Evolutionary conservation across 2,329 filamentous ascomycete genomes (phyloP).

Genomic region (Tolypocladium amazonense): DNA sequence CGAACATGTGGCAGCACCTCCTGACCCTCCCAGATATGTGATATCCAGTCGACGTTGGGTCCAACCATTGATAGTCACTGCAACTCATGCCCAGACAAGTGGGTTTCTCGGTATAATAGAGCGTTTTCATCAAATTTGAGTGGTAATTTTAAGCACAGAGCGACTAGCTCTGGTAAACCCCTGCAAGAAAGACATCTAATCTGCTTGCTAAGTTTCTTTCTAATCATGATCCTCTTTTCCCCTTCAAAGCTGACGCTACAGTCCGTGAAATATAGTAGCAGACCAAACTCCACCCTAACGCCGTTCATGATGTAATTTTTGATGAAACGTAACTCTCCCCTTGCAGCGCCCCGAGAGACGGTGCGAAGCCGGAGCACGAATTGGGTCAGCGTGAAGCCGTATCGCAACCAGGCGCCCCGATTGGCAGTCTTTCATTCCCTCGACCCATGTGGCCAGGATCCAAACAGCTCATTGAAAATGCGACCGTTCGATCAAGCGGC

Average conservation of each 20-base stretch:
- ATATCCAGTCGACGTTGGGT: too few relatives aligned
- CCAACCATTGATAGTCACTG: too few relatives aligned
- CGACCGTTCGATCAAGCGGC: constrained; percentile 48
- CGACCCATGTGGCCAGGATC: background rate
- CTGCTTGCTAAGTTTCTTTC: background rate
- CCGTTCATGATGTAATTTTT: constrained; percentile 3
- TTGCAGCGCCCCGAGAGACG: background rate
- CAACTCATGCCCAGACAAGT: too few relatives aligned
- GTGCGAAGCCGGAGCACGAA: background rate
- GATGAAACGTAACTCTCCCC: background rate
- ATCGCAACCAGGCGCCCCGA: background rate
- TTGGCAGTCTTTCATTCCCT: background rate
- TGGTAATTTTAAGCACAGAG: background rate
- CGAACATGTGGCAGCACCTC: too few relatives aligned
- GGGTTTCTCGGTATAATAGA: background rate
- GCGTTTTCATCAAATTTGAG: background rate
- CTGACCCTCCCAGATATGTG: too few relatives aligned
- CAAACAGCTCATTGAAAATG: background rate
- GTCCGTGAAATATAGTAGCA: background rate
- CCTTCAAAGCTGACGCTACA: background rate
- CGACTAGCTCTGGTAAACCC: background rate
- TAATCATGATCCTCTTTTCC: background rate
- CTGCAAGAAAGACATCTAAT: background rate
- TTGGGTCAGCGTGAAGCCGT: background rate
- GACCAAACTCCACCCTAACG: constrained; percentile 1